Conservation (phyloP, 129 eudicot genomes). For the Glebionis coronaria region DNA sequence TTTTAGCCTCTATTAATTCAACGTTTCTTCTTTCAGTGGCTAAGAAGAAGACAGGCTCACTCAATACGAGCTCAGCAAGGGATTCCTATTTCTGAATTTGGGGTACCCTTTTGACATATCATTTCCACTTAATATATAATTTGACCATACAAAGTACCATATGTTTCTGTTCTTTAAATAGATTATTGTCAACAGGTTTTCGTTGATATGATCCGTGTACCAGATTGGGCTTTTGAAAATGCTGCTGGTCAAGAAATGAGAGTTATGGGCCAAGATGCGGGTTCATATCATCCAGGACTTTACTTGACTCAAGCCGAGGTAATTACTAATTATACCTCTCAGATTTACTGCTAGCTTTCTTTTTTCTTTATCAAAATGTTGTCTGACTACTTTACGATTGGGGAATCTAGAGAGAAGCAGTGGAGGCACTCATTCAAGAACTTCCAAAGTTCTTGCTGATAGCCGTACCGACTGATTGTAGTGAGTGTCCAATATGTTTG, state of each 20-base stretch:
- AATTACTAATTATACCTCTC: slow-evolving; percentile 1
- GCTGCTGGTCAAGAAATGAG: slow-evolving; percentile 97
- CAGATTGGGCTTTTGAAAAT: slow-evolving; percentile 82
- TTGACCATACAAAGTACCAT: background rate
- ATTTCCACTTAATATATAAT: too few relatives aligned
- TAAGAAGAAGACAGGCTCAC: slow-evolving; percentile 84
- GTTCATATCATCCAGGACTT: slow-evolving; percentile 77
- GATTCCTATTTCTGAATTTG: slow-evolving; percentile 77
- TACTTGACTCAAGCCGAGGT: slow-evolving; percentile 92
- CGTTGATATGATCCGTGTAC: slow-evolving; percentile 83
- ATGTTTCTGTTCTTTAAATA: background rate
- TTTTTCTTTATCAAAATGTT: background rate
- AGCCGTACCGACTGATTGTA: slow-evolving; percentile 92
- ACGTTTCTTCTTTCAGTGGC: slow-evolving; percentile 50
- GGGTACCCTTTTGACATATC: slow-evolving; percentile 41
- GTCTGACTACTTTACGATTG: slow-evolving; percentile 1
- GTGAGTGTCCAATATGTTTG: slow-evolving; percentile 91
- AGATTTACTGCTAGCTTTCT: background rate
- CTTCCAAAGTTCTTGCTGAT: slow-evolving; percentile 89
- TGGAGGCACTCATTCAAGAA: slow-evolving; percentile 93
- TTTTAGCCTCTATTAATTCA: background rate
- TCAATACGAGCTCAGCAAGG: slow-evolving; percentile 88
- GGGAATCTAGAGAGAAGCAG: slow-evolving; percentile 79
- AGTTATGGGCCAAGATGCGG: slow-evolving; percentile 89
- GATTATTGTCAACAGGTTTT: slow-evolving; percentile 43